These are phyloP conservation scores for Mortierella sp. DNA, from an alignment of 371 early-diverging fungal genomes.

Conservation along the genomic window DNA sequence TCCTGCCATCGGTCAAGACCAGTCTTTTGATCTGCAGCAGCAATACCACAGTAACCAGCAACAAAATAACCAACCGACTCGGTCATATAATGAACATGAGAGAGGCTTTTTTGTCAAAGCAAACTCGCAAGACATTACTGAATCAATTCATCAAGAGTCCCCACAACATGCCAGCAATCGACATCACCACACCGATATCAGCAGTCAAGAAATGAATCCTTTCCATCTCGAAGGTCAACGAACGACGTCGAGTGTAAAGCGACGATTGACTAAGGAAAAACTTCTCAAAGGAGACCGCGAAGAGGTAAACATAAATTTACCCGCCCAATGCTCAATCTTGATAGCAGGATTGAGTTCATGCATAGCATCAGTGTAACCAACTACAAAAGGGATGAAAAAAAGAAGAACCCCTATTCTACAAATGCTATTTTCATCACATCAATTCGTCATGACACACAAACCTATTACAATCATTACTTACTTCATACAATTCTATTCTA, in stretches of 20 bases:
- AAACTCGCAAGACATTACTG: not conserved
- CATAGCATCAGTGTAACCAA: not conserved
- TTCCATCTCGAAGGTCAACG: not conserved
- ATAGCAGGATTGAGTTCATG: not conserved
- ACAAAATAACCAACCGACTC: not conserved
- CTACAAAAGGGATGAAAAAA: not conserved
- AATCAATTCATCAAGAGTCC: not conserved
- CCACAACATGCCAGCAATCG: not conserved
- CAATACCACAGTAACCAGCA: constrained; percentile 11
- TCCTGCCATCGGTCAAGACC: not conserved
- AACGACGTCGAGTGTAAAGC: constrained; percentile 8
- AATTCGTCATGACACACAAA: not conserved
- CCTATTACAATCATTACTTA: not conserved
- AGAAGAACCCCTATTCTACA: not conserved
- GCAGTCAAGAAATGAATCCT: not conserved
- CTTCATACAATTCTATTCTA: not conserved
- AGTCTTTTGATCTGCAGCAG: constrained; percentile 14
- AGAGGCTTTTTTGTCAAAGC: not conserved
- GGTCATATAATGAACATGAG: not conserved
- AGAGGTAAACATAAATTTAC: constrained; percentile 30
- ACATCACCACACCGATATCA: not conserved
- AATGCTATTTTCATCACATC: not conserved
- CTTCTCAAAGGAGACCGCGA: constrained; percentile 46
- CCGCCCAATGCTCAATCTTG: no score
- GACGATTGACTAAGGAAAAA: constrained; percentile 39